Percentiles rank a stretch among this genome's conserved stretches.
Conservation (phyloP, 306 rosid species). For the Vigna nakashimae region DNA sequence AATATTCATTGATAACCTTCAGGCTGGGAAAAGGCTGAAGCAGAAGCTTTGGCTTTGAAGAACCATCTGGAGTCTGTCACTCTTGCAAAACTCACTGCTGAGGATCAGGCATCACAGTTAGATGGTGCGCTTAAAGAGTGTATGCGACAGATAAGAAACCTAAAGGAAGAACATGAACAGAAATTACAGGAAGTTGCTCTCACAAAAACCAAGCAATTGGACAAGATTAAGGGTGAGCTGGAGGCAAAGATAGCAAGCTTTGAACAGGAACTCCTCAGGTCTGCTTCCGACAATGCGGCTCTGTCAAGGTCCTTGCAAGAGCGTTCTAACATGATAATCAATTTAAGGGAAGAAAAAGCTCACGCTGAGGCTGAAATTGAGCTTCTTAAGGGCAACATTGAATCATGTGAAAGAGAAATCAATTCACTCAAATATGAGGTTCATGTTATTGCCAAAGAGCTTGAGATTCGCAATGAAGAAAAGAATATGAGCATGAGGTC, state of each 20-base stretch:
- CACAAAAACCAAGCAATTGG: constrained; percentile 80
- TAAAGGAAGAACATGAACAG: constrained; percentile 95
- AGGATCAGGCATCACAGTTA: constrained; percentile 93
- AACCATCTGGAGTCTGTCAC: constrained; percentile 89
- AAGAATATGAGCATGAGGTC: constrained; percentile 98
- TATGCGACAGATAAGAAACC: constrained; percentile 92
- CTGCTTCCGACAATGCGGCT: constrained; percentile 90
- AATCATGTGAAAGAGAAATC: constrained; percentile 96
- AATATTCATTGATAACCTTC: constrained; percentile 40
- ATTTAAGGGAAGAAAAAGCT: constrained; percentile 84
- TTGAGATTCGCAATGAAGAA: constrained; percentile 97
- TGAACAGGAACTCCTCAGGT: constrained; percentile 88
- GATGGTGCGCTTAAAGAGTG: constrained; percentile 99
- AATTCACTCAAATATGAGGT: constrained; percentile 92
- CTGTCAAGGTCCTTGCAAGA: constrained; percentile 89
- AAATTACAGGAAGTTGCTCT: constrained; percentile 81
- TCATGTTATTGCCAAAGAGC: constrained; percentile 87
- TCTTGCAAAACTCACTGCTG: constrained; percentile 86
- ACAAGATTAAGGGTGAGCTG: constrained; percentile 85
- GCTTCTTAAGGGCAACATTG: constrained; percentile 76
- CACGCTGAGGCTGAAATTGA: constrained; percentile 97
- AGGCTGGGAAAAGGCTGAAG: constrained; percentile 99
- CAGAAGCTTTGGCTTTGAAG: constrained; percentile 94
- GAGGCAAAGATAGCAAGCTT: constrained; percentile 76
- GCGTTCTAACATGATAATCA: constrained; percentile 91